Conservation (phyloP, 352 stramenopile species). For the Phytophthora hybrid region DNA sequence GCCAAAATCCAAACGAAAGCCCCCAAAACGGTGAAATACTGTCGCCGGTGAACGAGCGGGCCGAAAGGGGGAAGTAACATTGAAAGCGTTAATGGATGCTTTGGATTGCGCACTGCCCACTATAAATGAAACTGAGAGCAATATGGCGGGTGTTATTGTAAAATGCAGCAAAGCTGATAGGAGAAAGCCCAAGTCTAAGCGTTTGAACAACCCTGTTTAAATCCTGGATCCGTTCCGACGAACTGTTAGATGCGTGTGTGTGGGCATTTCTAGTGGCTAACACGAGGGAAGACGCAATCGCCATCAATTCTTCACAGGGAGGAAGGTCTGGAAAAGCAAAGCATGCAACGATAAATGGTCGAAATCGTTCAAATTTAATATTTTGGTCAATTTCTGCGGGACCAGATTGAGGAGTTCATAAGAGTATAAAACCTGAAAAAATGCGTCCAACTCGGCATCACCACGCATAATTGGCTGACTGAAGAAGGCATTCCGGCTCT, state of each 20-base stretch:
- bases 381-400: slow-evolving; percentile 7
- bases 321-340: neutral
- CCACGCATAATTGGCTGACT: slow-evolving; percentile 7
- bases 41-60: slow-evolving; percentile 1
- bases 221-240: slow-evolving; percentile 23
- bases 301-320: neutral
- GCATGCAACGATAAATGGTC: neutral
- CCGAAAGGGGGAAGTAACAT: slow-evolving; percentile 15
- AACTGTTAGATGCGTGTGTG: slow-evolving; percentile 24
- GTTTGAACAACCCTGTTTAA: slow-evolving; percentile 28
- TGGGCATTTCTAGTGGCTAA: slow-evolving; percentile 2
- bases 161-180: neutral
- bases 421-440: neutral
- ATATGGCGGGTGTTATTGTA: neutral
- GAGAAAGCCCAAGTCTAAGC: slow-evolving; percentile 16
- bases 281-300: neutral
- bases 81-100: slow-evolving; percentile 10
- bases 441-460: neutral
- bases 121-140: neutral
- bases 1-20: no score
- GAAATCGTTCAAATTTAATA: neutral
- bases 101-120: slow-evolving; percentile 6
- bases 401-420: slow-evolving; percentile 20
- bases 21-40: neutral
- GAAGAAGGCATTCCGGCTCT: neutral